These are phyloP conservation scores for Aspergillus arachidicola DNA, from an alignment of 2,329 filamentous ascomycete species.

Conservation along the genomic window DNA sequence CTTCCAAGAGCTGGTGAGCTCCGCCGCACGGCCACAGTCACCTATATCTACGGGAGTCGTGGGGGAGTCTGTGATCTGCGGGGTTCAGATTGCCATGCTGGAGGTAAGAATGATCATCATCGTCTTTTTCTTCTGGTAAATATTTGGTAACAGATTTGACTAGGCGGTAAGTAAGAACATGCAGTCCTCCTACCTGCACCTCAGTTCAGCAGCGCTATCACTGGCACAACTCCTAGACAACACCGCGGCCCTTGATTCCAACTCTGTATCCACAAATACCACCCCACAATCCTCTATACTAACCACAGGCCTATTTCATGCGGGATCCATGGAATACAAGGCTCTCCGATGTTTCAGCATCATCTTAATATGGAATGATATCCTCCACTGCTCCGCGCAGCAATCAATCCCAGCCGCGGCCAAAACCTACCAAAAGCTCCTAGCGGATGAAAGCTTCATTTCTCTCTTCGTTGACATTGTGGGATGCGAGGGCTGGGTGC, in stretches of 20 bases:
- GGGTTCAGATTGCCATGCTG: background rate
- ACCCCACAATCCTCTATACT: too few relatives aligned
- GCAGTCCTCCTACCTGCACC: background rate
- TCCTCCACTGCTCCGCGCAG: background rate
- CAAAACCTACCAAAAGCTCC: background rate
- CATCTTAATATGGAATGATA: background rate
- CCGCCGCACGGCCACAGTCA: background rate
- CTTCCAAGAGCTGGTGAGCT: background rate
- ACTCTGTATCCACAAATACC: too few relatives aligned
- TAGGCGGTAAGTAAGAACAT: background rate
- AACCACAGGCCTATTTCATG: too few relatives aligned
- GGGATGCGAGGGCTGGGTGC: background rate
- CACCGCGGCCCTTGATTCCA: too few relatives aligned
- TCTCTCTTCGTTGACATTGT: background rate
- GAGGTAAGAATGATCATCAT: background rate
- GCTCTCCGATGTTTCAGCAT: background rate
- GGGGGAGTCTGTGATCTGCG: background rate
- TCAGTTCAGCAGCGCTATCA: background rate
- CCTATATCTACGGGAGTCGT: background rate
- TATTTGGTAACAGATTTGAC: too few relatives aligned
- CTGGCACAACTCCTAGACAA: background rate
- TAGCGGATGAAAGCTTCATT: background rate
- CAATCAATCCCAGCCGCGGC: background rate
- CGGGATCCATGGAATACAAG: background rate
- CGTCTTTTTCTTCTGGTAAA: too few relatives aligned